Evolutionary conservation across 495 filamentous ascomycete species (phyloP).

Genomic region (Penicillium roqueforti): DNA sequence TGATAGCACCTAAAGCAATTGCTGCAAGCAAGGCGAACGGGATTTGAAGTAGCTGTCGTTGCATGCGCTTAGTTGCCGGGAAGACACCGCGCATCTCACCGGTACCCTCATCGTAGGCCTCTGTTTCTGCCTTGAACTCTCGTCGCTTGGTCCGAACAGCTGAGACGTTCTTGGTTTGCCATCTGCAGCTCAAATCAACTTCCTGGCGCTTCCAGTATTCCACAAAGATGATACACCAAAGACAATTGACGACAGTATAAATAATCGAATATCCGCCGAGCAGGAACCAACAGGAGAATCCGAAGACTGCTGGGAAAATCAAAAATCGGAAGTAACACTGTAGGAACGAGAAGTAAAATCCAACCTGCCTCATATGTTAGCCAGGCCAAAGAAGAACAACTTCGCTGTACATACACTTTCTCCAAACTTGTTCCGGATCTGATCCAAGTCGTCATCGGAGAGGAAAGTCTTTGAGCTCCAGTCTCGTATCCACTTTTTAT

Average conservation of each 20-base stretch:
- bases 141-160: slow-evolving; percentile 71
- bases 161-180: slow-evolving; percentile 87
- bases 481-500: slow-evolving; percentile 83
- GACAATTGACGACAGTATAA: slow-evolving; percentile 73
- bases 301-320: slow-evolving; percentile 78
- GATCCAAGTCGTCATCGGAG: slow-evolving; percentile 68
- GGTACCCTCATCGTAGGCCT: slow-evolving; percentile 73
- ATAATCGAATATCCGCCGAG: slow-evolving; percentile 79
- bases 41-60: slow-evolving; percentile 76
- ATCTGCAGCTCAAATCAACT: slow-evolving; percentile 81
- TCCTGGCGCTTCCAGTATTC: slow-evolving; percentile 98
- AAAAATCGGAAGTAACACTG: slow-evolving; percentile 89
- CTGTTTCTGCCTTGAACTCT: slow-evolving; percentile 74
- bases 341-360: slow-evolving; percentile 94
- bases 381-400: neutral
- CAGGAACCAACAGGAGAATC: slow-evolving; percentile 74
- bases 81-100: slow-evolving; percentile 78
- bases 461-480: slow-evolving; percentile 83
- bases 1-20: slow-evolving; percentile 69
- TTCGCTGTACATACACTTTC: slow-evolving; percentile 59
- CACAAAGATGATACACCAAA: slow-evolving; percentile 89
- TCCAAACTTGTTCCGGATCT: slow-evolving; percentile 84
- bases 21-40: slow-evolving; percentile 79
- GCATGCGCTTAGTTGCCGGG: slow-evolving; percentile 69
- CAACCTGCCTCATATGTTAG: slow-evolving; percentile 49